A percentile compares a stretch with the other conserved stretches of the same genome.
Conservation (phyloP, 2,329 filamentous ascomycete species). For the Trichoderma harzianum region DNA sequence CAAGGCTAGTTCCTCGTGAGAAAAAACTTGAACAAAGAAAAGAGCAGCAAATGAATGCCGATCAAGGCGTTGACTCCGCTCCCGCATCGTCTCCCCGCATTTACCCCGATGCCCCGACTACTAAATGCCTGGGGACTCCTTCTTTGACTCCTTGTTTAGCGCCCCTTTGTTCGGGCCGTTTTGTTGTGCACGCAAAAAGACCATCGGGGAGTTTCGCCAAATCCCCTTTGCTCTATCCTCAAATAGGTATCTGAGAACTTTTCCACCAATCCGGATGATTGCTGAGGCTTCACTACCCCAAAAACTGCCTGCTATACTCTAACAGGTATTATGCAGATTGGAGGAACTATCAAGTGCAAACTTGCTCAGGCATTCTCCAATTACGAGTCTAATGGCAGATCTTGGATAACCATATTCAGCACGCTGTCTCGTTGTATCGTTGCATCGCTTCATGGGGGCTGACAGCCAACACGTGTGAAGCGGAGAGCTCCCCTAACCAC, state of each 20-base stretch:
- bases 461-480: conserved; percentile 5
- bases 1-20: neutral
- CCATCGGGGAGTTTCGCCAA: conserved; percentile 18
- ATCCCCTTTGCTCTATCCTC: neutral
- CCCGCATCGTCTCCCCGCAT: conserved; percentile 10
- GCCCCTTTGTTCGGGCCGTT: conserved; percentile 17
- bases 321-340: neutral
- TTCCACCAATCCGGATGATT: conserved; percentile 6
- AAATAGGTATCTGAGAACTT: neutral
- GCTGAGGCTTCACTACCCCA: neutral
- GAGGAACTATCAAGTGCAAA: neutral
- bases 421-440: conserved; percentile 12
- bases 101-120: conserved; percentile 4
- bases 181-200: conserved; percentile 1
- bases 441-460: conserved; percentile 6
- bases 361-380: neutral
- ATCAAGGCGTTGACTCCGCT: conserved; percentile 7
- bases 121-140: neutral
- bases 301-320: neutral
- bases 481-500: conserved; percentile 2
- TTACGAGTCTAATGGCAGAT: neutral
- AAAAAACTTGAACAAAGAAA: neutral
- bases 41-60: neutral
- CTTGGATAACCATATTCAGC: neutral
- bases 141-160: conserved; percentile 7